Evolutionary conservation across 257 asterid species (phyloP).

Genomic region (Plantago major): DNA sequence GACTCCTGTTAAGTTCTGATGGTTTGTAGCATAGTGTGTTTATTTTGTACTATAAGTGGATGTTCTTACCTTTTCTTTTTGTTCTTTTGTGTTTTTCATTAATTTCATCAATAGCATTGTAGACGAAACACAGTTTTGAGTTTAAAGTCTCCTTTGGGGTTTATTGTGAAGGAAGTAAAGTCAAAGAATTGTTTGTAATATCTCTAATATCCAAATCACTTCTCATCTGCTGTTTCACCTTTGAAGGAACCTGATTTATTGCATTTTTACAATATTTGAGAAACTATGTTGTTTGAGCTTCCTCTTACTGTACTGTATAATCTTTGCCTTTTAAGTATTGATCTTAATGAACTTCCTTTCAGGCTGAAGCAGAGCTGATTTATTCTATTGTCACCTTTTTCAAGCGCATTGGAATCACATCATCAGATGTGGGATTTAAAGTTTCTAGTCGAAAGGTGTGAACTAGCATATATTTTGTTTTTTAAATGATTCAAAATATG

Average conservation of each 20-base stretch:
- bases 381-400: slow-evolving; percentile 80
- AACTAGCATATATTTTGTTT: neutral
- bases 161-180: no score
- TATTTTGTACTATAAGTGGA: neutral
- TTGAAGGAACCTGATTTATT: neutral
- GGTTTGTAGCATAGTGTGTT: no score
- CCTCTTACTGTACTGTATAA: neutral
- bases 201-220: no score
- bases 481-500: neutral
- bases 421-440: slow-evolving; percentile 95
- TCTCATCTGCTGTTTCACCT: no score
- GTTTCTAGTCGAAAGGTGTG: slow-evolving; percentile 90
- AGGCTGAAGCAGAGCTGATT: slow-evolving; percentile 99
- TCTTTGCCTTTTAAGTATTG: neutral
- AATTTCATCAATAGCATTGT: neutral
- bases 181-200: neutral
- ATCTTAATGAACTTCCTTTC: slow-evolving; percentile 19
- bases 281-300: neutral
- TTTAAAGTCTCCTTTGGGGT: neutral
- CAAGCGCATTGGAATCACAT: slow-evolving; percentile 92
- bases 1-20: no score
- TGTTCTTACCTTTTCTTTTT: neutral
- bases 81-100: neutral
- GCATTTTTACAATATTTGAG: neutral
- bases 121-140: neutral